Base-by-base conservation (phyloP, 2,329 filamentous ascomycete species). In the Trichoderma guizhouense region DNA sequence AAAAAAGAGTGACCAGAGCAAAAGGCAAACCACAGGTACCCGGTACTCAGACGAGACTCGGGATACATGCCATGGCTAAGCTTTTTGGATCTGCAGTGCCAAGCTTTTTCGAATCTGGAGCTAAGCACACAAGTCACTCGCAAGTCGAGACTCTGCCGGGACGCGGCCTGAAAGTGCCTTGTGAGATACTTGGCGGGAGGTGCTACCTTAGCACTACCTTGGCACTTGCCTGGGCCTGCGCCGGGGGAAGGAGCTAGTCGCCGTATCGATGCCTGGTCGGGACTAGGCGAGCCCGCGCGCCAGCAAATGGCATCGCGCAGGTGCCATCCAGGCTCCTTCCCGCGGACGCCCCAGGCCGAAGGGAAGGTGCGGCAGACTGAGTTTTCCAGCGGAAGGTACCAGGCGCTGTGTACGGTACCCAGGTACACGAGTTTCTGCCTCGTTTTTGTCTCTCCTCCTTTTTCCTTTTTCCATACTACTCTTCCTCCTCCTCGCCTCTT, bases 61-160 rank as follows among this genome's bases (percentile, higher is more conserved):
- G 18, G 26, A n/a, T 30, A 18, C 66, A 51, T 43, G 28, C 14
- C 32, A 51, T 47, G 55, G 66, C 66, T 34, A 69, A 69, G 66
- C 66, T 69, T 69, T 68, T 58, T 32, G 26, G 66, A 69, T 69
- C 66, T 69, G n/a, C 66, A 61, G 55, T 36, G 66, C 66, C 66
- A 69, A 69, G 66, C 66, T 69, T 69, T 69, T 61, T 69, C 36
- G 65, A 69, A 69, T 69, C 66, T 69, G 66, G 66, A 69, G 66
- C 66, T 69, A 69, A 58, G 55, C 21, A 24, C 26, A 30, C 18
- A 69, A 69, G 66, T 69, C 66, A 21, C 21, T 18, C 14, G 28
- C 36, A 69, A 61, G 55, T 69, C 55, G 34, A 43, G 34, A 51
- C 63, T 57, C 64, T 67, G 47, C 64, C 24, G 64, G 11, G 18